Percentiles rank a stretch among this genome's conserved stretches.
Evolutionary conservation across 169 alveolate species (phyloP).

Genomic region (Cryptosporidium ubiquitum): DNA sequence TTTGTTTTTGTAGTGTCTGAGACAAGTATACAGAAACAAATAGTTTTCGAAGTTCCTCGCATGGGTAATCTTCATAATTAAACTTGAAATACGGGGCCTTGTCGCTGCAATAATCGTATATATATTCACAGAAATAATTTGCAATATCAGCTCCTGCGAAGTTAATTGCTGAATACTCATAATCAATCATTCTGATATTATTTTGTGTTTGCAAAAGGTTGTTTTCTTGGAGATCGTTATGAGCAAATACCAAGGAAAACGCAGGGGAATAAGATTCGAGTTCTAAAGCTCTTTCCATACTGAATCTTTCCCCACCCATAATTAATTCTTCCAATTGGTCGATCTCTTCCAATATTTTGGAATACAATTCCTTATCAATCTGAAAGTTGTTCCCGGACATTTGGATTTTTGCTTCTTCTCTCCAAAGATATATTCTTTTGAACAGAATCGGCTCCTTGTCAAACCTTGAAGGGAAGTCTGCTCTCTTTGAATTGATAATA

Average conservation of each 20-base stretch:
- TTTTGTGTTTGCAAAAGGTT: constrained; percentile 79
- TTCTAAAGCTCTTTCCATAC: not conserved
- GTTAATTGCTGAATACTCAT: constrained; percentile 83
- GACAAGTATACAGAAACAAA: constrained; percentile 82
- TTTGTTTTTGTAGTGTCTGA: constrained; percentile 70
- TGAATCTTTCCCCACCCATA: constrained; percentile 30
- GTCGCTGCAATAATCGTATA: constrained; percentile 78
- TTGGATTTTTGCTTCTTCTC: constrained; percentile 41
- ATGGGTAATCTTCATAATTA: constrained; percentile 77
- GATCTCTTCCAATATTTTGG: constrained; percentile 21
- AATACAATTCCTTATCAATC: constrained; percentile 33
- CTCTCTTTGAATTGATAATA: constrained; percentile 44
- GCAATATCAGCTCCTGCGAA: constrained; percentile 83
- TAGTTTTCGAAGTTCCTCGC: constrained; percentile 79
- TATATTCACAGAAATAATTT: constrained; percentile 80
- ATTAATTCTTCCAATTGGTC: constrained; percentile 23
- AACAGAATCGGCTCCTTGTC: constrained; percentile 61
- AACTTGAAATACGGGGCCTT: constrained; percentile 78
- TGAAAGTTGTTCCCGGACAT: constrained; percentile 28
- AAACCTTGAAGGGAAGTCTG: constrained; percentile 51
- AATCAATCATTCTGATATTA: constrained; percentile 82
- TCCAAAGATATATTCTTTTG: constrained; percentile 70
- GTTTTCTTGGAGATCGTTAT: constrained; percentile 84
- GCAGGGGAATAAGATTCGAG: constrained; percentile 72
- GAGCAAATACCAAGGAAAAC: constrained; percentile 80